phyloP scores from a whole-genome alignment of 2,329 filamentous ascomycete species.

The Penicillium sp. region DNA sequence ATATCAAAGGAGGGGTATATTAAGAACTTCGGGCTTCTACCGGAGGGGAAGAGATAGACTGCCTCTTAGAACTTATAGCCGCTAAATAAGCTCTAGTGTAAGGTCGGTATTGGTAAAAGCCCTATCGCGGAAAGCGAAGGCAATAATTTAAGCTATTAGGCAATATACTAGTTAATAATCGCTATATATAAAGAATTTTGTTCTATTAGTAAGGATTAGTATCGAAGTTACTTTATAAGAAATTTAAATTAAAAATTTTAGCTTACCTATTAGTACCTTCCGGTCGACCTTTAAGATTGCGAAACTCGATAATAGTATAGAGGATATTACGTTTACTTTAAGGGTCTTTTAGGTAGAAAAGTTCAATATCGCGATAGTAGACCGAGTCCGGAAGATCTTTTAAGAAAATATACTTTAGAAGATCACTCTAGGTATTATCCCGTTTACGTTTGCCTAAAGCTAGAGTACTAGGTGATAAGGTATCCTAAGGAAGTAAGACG shows the following conservation, averaged over 20 bases:
- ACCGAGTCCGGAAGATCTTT: slow-evolving; percentile 23
- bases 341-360: slow-evolving; percentile 23
- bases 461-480: slow-evolving; percentile 9
- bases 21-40: slow-evolving; percentile 24
- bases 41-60: slow-evolving; percentile 19
- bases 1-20: slow-evolving; percentile 25
- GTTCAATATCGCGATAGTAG: slow-evolving; percentile 27
- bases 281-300: slow-evolving; percentile 26
- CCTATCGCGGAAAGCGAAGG: slow-evolving; percentile 24
- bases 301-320: slow-evolving; percentile 28
- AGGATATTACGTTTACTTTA: slow-evolving; percentile 26
- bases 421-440: slow-evolving; percentile 18
- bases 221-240: neutral
- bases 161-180: slow-evolving; percentile 31
- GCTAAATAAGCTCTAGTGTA: slow-evolving; percentile 27
- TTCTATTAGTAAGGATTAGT: slow-evolving; percentile 18
- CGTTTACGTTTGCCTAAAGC: slow-evolving; percentile 18
- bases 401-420: slow-evolving; percentile 21
- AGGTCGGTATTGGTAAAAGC: slow-evolving; percentile 26
- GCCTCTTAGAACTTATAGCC: slow-evolving; percentile 21
- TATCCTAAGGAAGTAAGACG: slow-evolving; percentile 23
- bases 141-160: slow-evolving; percentile 26
- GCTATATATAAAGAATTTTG: slow-evolving; percentile 31
- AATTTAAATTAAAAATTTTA: neutral
- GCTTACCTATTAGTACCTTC: slow-evolving; percentile 30